These are phyloP conservation scores for Lyophyllum decastes DNA, from an alignment of 768 basidiomycete species.

Conservation along the genomic window DNA sequence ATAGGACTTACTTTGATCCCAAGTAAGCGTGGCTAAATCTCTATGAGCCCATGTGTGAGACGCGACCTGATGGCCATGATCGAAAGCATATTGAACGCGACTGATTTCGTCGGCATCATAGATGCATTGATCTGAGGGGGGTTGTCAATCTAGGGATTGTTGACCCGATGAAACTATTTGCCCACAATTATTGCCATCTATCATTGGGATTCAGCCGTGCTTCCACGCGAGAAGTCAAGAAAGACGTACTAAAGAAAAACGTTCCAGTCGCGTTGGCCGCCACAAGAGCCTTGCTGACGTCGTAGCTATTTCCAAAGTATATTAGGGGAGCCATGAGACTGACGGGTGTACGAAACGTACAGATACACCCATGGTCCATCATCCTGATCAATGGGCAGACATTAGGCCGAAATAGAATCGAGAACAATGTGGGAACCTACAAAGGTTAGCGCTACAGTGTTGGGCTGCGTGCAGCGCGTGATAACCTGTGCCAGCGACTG, in stretches of 20 bases:
- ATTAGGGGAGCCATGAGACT: neutral
- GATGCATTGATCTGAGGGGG: slow-evolving; percentile 36
- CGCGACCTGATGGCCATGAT: slow-evolving; percentile 42
- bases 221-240: neutral
- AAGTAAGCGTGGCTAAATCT: slow-evolving; percentile 38
- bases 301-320: slow-evolving; percentile 23
- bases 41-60: slow-evolving; percentile 48
- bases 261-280: slow-evolving; percentile 39
- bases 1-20: slow-evolving; percentile 36
- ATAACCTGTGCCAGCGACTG: slow-evolving; percentile 22
- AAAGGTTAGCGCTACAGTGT: slow-evolving; percentile 26
- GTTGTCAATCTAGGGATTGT: neutral
- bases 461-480: slow-evolving; percentile 21
- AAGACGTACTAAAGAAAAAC: slow-evolving; percentile 45
- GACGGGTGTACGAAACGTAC: slow-evolving; percentile 6
- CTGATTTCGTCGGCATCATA: slow-evolving; percentile 33
- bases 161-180: neutral
- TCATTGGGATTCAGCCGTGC: neutral
- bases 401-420: neutral
- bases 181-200: slow-evolving; percentile 44
- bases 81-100: slow-evolving; percentile 37
- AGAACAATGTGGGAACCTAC: slow-evolving; percentile 11
- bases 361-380: slow-evolving; percentile 24
- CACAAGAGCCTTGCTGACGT: slow-evolving; percentile 35
- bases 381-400: slow-evolving; percentile 9